phyloP scores from a whole-genome alignment of 1,139 yeast species.

The Meyerozyma smithsonii region DNA sequence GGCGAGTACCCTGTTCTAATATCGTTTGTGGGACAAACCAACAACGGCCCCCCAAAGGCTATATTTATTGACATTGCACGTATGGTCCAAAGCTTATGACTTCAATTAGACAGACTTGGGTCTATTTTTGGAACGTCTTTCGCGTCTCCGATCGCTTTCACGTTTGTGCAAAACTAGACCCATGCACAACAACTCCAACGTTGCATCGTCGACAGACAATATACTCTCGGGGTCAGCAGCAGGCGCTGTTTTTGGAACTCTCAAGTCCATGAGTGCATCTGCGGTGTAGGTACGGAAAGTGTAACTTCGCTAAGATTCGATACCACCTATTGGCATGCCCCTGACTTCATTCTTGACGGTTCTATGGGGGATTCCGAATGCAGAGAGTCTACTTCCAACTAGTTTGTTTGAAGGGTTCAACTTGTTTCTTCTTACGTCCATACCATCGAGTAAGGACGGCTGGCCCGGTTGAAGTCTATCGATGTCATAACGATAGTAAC shows the following conservation, averaged over 20 bases:
- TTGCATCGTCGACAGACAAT: background rate
- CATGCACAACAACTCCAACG: background rate
- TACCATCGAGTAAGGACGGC: background rate
- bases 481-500: background rate
- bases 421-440: background rate
- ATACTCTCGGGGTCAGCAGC: background rate
- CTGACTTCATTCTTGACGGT: background rate
- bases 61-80: background rate
- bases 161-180: background rate
- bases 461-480: background rate
- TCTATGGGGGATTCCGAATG: background rate
- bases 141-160: background rate
- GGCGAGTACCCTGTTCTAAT: background rate
- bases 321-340: background rate
- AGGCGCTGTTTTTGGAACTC: background rate
- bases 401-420: background rate
- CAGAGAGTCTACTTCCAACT: background rate
- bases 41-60: background rate
- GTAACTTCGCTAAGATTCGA: background rate
- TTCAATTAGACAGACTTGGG: no score
- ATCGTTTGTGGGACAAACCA: conserved; percentile 2
- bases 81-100: background rate
- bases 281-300: background rate
- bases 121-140: no score
- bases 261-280: background rate